phyloP scores from a whole-genome alignment of 2,329 filamentous ascomycete genomes.

The Pseudogymnoascus sp. region DNA sequence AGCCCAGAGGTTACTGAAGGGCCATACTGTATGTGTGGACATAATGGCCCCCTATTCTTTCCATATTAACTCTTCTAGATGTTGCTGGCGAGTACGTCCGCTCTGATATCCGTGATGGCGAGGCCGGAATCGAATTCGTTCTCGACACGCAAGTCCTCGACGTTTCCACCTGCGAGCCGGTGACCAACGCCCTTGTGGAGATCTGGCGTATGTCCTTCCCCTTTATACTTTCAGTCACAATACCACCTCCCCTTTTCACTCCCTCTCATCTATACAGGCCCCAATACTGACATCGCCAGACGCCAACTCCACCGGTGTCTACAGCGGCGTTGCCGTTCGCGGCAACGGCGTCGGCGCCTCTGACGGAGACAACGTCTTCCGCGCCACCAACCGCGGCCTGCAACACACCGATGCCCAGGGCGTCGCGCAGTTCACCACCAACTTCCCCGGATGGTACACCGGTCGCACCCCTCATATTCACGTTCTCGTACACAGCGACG shows the following conservation, averaged over 20 bases:
- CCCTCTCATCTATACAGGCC: background rate
- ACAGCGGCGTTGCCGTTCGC: slow-evolving; percentile 30
- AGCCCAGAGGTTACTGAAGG: slow-evolving; percentile 45
- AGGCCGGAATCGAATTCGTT: slow-evolving; percentile 32
- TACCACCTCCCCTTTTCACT: background rate
- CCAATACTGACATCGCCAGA: slow-evolving; percentile 13
- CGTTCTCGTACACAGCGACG: slow-evolving; percentile 36
- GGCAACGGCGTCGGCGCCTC: slow-evolving; percentile 33
- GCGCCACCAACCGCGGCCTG: slow-evolving; percentile 34
- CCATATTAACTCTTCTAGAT: slow-evolving; percentile 18
- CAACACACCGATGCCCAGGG: slow-evolving; percentile 34
- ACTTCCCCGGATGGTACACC: slow-evolving; percentile 39
- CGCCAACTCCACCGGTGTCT: slow-evolving; percentile 33
- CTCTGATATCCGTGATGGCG: slow-evolving; percentile 28
- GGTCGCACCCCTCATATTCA: slow-evolving; percentile 40
- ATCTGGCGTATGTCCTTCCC: slow-evolving; percentile 29
- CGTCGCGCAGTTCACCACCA: slow-evolving; percentile 33
- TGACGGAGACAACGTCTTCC: slow-evolving; percentile 31
- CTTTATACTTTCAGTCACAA: slow-evolving; percentile 10
- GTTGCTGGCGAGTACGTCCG: slow-evolving; percentile 32
- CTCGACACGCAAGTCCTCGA: slow-evolving; percentile 34
- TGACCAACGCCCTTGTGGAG: slow-evolving; percentile 29
- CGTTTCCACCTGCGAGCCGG: slow-evolving; percentile 33
- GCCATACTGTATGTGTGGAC: slow-evolving; percentile 37
- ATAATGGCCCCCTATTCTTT: slow-evolving; percentile 14